Conservation (phyloP, 176 grass and related monocot species). For the Cenchrus americanus region DNA sequence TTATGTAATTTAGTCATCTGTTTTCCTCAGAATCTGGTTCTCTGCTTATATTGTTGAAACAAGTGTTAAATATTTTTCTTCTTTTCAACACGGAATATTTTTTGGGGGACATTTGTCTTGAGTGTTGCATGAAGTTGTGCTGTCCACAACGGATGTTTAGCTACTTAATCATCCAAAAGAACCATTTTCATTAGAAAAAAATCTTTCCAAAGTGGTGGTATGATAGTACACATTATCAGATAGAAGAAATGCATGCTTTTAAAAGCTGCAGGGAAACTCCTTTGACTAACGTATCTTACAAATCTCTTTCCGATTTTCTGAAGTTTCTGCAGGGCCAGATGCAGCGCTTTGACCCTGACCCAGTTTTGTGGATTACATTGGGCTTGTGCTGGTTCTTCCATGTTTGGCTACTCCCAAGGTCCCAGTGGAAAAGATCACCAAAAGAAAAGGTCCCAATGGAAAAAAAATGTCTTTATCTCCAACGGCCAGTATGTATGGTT, state of each 20-base stretch:
- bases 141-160: neutral
- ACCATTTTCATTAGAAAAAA: neutral
- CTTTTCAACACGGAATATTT: neutral
- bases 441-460: too few species aligned
- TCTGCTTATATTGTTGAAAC: slow-evolving; percentile 2
- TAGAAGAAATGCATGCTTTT: neutral
- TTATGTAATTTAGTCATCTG: neutral
- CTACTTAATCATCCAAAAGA: neutral
- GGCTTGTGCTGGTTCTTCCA: neutral
- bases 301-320: neutral
- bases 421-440: neutral
- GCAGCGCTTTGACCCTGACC: neutral
- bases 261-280: neutral
- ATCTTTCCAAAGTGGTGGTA: neutral
- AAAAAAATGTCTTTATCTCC: neutral
- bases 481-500: neutral
- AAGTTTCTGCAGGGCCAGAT: slow-evolving; percentile 1
- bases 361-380: neutral
- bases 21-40: neutral
- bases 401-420: neutral
- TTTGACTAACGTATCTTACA: neutral
- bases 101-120: neutral
- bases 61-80: neutral
- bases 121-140: neutral
- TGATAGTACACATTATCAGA: neutral